Evolutionary conservation across 2,329 filamentous ascomycete genomes (phyloP).

Genomic region (Dactylellina cionopaga): DNA sequence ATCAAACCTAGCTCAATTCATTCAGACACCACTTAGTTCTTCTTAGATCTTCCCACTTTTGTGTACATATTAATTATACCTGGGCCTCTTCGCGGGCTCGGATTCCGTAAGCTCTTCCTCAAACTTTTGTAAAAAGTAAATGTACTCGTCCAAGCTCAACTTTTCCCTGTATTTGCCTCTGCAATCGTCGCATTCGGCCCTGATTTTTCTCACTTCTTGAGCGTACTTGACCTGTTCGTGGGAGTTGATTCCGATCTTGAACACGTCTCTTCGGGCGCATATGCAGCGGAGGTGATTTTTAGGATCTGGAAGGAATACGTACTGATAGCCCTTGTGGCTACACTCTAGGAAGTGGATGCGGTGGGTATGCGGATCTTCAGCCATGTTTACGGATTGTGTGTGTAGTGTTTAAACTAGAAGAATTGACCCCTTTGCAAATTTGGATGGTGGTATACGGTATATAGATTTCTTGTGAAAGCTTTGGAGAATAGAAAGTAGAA

Average conservation of each 20-base stretch:
- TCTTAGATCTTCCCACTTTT: background rate
- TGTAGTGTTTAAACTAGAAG: background rate
- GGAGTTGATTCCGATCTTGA: background rate
- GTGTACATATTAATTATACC: background rate
- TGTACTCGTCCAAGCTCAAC: slow-evolving; percentile 34
- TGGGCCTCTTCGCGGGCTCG: background rate
- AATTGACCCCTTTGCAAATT: no score
- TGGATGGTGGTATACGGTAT: no score
- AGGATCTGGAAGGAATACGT: slow-evolving; percentile 17
- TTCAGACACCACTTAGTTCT: no score
- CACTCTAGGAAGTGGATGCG: slow-evolving; percentile 17
- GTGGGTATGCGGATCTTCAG: slow-evolving; percentile 28
- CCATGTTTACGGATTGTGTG: slow-evolving; percentile 2
- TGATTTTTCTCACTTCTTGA: background rate
- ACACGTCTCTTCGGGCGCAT: background rate
- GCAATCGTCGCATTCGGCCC: slow-evolving; percentile 1
- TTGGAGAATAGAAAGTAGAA: no score
- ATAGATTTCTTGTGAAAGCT: no score
- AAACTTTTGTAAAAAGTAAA: background rate
- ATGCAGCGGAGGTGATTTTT: slow-evolving; percentile 9
- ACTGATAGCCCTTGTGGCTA: background rate
- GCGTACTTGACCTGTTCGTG: background rate
- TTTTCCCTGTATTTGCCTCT: background rate
- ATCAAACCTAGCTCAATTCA: no score
- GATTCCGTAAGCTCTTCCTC: background rate